Percentiles rank a stretch among this genome's conserved stretches.
Evolutionary conservation across 768 basidiomycete genomes (phyloP).

Genomic region (Leccinum barrowsii): DNA sequence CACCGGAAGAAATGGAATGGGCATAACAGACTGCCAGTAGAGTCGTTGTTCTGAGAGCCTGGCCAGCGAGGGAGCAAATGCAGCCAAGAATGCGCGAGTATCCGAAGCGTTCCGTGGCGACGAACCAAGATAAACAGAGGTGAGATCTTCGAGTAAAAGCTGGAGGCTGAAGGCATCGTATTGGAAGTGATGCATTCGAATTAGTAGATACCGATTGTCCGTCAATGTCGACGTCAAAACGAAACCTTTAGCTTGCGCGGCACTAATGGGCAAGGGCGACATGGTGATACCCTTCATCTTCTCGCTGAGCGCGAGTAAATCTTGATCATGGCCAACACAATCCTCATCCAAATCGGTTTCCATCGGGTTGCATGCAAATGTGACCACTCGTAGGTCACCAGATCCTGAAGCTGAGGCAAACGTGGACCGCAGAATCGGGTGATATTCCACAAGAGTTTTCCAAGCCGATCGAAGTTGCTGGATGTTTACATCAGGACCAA

Average conservation of each 20-base stretch:
- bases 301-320: conserved; percentile 5
- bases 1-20: conserved; percentile 22
- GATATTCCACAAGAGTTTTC: conserved; percentile 33
- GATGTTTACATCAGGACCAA: conserved; percentile 30
- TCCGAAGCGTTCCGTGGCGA: conserved; percentile 23
- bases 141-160: conserved; percentile 40
- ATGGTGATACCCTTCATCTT: conserved; percentile 24
- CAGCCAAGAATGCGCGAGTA: conserved; percentile 27
- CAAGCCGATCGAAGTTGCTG: conserved; percentile 34
- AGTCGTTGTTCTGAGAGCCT: conserved; percentile 18
- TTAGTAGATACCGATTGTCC: conserved; percentile 19
- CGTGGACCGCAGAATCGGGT: conserved; percentile 42
- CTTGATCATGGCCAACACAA: conserved; percentile 7
- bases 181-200: conserved; percentile 48
- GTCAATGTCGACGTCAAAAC: conserved; percentile 14
- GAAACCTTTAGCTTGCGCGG: conserved; percentile 21
- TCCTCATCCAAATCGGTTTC: conserved; percentile 3
- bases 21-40: conserved; percentile 39
- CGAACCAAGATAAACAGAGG: conserved; percentile 31
- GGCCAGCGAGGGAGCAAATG: conserved; percentile 18
- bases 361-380: conserved; percentile 15
- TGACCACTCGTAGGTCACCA: conserved; percentile 21
- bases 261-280: conserved; percentile 18
- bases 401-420: conserved; percentile 27
- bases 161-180: conserved; percentile 48